Base-by-base conservation (phyloP, 129 eudicot genomes). In the Chrysanthemum seticuspe region DNA sequence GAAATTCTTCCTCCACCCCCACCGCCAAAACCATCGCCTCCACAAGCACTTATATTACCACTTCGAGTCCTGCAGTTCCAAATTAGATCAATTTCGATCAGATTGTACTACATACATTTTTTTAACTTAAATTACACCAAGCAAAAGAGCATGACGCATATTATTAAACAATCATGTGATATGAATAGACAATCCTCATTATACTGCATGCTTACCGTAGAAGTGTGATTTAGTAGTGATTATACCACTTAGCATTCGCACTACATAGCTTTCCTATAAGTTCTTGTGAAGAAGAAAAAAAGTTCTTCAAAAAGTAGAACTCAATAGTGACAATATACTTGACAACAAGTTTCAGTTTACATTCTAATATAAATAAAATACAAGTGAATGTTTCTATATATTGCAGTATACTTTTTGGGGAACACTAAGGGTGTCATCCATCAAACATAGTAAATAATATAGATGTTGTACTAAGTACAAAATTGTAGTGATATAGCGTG, bases 101-200 rank as follows among this genome's bases (percentile, higher is more conserved):
- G n/a, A n/a, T n/a, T n/a, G n/a, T n/a, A n/a, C n/a, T n/a, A n/a
- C n/a, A n/a, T n/a, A n/a, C n/a, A n/a, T n/a, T 36, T 55, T n/a
- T 4, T 36, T 19, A 6, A 45, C 75, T 71, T 40, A 40, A 54
- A 55, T 34, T 34, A 56, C 36, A 70, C 54, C 53, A 16, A 36
- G 54, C 53, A 55, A 70, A 70, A 70, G 13, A 55, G 48, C 16
- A 62, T 29, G 67, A 62, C 23, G 44, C 34, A 55, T 44, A 31
- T 55, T 70, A 55, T 18, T 70, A 55, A 34, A 13, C 74, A 29
- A 12, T 55, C 65, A 70, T 54, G 75, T 70, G 52, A 18, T 10
- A 55, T 10, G 3, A 70, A 70, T 56, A 54, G 74, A 55, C 64
- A 16, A 54, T 44, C 74, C 31, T 18, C 65, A 34, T 70, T 11